Evolutionary conservation across 805 yeast species (phyloP), one percentile per base, ranked within the genome.

Genomic region (Barnettozyma sp.): DNA sequence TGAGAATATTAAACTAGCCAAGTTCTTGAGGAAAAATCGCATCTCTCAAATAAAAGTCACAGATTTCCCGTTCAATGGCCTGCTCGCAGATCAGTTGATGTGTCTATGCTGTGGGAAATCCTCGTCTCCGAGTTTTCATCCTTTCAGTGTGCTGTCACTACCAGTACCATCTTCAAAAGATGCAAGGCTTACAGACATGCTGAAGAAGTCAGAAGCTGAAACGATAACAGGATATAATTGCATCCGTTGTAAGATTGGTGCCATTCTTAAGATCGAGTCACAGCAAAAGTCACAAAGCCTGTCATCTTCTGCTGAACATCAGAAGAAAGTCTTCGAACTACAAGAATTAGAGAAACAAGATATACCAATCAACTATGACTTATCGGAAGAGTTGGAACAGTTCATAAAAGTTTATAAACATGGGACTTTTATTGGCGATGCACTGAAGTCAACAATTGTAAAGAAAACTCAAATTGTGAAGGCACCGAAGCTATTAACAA

Each of bases 201-300:
- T 88, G 17, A 62, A 63, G 23, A 66, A 70, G 10, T 71, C 70
- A 44, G 76, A 77, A 44, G 63, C 71, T 3, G 92, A 86, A 39
- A 74, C 82, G 4, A 76, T 79, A 31, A 84, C 81, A 26, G 86
- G 78, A 14, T 94, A 85, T 50, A 82, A 83, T 27, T 90, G 98
- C 53, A 56, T 79, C 29, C 64, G 70, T 38, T 90, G 98, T 55
- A 70, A 80, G 36, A 55, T 76, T 12, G 54, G 52, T 19, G 63
- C 63, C 5, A 64, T 71, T n/a, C 30, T 71, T 26, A 50, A 51
- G 22, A 53, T 62, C 19, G 67, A 58, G 36, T 49, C 42, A 20
- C 45, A 46, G 21, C 51, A 50, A 31, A 25, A 30, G 14, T 36
- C 42, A 9, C 38, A 35, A 7, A 46, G 42, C 8, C 21, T 35